phyloP scores from a whole-genome alignment of 2,329 filamentous ascomycete genomes.

The Colletotrichum echinochloae region DNA sequence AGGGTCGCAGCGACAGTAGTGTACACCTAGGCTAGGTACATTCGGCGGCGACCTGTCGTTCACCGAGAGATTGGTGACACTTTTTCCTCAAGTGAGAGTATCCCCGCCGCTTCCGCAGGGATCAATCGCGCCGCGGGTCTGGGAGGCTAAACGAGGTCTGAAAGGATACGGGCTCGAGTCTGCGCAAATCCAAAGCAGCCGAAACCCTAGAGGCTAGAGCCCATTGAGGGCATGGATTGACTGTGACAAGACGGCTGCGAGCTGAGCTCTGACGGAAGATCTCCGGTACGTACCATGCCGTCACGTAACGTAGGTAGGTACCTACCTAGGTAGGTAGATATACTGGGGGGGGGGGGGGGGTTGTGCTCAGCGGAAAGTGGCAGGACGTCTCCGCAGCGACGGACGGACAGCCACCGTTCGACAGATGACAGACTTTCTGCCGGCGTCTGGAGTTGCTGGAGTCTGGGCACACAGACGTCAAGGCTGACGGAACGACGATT shows the following conservation, averaged over 20 bases:
- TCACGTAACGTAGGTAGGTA: slow-evolving; percentile 18
- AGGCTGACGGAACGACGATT: slow-evolving; percentile 36
- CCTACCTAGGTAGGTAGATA: background rate
- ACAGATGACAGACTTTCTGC: background rate
- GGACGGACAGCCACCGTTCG: background rate
- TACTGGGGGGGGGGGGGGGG: slow-evolving; percentile 1
- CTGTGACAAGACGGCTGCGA: slow-evolving; percentile 14
- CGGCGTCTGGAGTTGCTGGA: too few relatives aligned
- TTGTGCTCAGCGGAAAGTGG: slow-evolving; percentile 7
- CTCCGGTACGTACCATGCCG: slow-evolving; percentile 25
- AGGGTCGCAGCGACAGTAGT: background rate
- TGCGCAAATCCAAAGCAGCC: slow-evolving; percentile 3
- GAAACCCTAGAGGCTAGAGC: slow-evolving; percentile 31
- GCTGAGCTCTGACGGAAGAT: slow-evolving; percentile 27
- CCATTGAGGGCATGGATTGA: slow-evolving; percentile 29
- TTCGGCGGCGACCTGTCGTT: slow-evolving; percentile 1
- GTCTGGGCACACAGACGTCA: slow-evolving; percentile 33
- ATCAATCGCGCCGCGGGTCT: background rate
- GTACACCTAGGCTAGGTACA: too few relatives aligned
- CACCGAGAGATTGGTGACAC: slow-evolving; percentile 26
- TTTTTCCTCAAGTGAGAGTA: slow-evolving; percentile 16
- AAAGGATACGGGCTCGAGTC: background rate
- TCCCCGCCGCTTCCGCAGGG: background rate
- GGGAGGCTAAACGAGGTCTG: slow-evolving; percentile 2
- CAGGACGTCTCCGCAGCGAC: slow-evolving; percentile 18